Evolutionary conservation across 768 basidiomycete species (phyloP).

Genomic region (Tulasnella sp.): DNA sequence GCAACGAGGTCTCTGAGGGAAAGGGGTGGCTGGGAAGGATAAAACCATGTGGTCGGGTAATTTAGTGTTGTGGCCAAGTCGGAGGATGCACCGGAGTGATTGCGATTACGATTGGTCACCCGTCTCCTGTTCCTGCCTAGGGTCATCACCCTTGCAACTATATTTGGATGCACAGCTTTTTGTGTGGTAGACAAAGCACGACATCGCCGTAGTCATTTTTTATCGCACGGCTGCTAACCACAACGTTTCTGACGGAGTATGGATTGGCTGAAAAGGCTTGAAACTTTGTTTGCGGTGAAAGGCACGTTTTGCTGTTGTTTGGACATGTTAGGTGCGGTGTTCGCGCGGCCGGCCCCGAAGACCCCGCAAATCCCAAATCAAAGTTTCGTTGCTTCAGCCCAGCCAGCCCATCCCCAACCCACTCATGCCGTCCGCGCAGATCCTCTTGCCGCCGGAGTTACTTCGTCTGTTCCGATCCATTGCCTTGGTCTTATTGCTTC

Average conservation of each 20-base stretch:
- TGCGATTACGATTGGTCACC: neutral
- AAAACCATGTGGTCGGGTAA: neutral
- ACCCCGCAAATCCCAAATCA: neutral
- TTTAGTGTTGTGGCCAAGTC: neutral
- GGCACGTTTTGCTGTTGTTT: neutral
- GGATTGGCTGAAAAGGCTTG: too few relatives aligned
- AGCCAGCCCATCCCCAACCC: neutral
- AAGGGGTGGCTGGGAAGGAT: neutral
- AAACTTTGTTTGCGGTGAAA: neutral
- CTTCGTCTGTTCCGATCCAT: neutral
- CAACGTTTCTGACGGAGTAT: too few relatives aligned
- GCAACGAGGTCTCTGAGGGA: neutral
- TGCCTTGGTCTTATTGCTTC: neutral
- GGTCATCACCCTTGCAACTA: neutral
- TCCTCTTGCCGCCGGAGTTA: neutral
- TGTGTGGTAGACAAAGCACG: neutral
- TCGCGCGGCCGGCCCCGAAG: neutral
- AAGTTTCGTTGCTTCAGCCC: neutral
- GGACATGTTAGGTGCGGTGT: neutral
- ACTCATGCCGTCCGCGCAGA: neutral
- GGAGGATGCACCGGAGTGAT: neutral
- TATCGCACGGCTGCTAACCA: too few relatives aligned
- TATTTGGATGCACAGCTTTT: neutral
- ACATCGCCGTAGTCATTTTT: too few relatives aligned
- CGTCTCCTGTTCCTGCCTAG: neutral